phyloP scores from a whole-genome alignment of 805 yeast species.

The Candida hispaniensis region DNA sequence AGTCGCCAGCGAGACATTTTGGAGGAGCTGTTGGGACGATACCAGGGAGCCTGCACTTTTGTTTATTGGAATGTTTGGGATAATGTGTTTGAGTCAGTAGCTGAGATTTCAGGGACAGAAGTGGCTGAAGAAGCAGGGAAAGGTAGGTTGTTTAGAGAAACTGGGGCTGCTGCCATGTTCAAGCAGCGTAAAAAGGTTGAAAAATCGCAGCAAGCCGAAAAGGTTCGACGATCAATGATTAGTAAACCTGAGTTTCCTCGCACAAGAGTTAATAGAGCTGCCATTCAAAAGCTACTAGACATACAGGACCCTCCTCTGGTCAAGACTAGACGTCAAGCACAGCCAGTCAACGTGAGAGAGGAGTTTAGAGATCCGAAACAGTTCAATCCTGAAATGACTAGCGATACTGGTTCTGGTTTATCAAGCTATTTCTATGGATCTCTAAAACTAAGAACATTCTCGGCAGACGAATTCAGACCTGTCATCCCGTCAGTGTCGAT shows the following conservation, averaged over 20 bases:
- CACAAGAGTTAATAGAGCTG: constrained; percentile 10
- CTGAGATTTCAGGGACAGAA: constrained; percentile 24
- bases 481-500: neutral
- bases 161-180: constrained; percentile 28
- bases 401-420: constrained; percentile 3
- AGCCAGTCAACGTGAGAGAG: constrained; percentile 13
- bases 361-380: constrained; percentile 3
- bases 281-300: constrained; percentile 14
- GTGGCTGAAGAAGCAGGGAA: constrained; percentile 23
- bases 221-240: constrained; percentile 17
- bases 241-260: constrained; percentile 5
- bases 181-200: constrained; percentile 21
- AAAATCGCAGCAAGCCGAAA: constrained; percentile 20
- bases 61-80: constrained; percentile 31
- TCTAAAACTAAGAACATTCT: constrained; percentile 7
- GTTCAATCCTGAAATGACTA: constrained; percentile 12
- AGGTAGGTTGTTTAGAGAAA: constrained; percentile 27
- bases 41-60: constrained; percentile 26
- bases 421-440: too few species aligned
- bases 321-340: too few species aligned
- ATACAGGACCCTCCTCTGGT: constrained; percentile 12
- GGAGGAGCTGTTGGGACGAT: constrained; percentile 23
- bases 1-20: constrained; percentile 20
- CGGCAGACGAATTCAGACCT: constrained; percentile 4
- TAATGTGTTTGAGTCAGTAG: constrained; percentile 24